Conservation (phyloP, 441 rosid species). For the Lepidium campestre region DNA sequence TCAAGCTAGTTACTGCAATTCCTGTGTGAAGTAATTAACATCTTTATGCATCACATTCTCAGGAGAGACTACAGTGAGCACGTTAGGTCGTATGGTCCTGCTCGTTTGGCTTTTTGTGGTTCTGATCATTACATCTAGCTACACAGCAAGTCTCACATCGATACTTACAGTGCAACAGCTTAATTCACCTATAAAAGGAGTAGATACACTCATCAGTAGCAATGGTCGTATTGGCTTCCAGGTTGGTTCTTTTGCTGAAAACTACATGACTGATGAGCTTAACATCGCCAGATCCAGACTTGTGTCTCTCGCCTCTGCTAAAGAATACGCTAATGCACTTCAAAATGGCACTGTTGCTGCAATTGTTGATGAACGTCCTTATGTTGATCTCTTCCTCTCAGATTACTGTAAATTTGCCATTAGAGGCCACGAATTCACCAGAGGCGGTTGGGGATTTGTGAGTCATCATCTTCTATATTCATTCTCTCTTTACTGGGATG, state of each 20-base stretch:
- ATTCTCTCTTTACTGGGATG: background rate
- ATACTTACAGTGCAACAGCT: conserved; percentile 88
- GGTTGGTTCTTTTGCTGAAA: conserved; percentile 73
- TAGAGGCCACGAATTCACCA: conserved; percentile 80
- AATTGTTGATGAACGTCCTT: conserved; percentile 72
- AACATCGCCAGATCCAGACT: conserved; percentile 65
- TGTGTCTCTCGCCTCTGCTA: conserved; percentile 70
- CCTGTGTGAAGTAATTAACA: background rate
- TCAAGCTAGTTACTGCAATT: conserved; percentile 4
- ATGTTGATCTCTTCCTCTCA: conserved; percentile 75
- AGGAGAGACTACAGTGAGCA: conserved; percentile 82
- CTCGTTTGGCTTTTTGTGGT: conserved; percentile 93
- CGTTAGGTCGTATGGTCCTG: conserved; percentile 75
- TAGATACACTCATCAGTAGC: conserved; percentile 60
- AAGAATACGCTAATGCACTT: conserved; percentile 68
- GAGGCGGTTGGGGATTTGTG: conserved; percentile 92
- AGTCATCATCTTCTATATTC: conserved; percentile 28
- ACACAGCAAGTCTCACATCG: conserved; percentile 96
- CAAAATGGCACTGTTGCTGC: conserved; percentile 71
- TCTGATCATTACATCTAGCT: conserved; percentile 85
- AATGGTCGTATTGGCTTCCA: conserved; percentile 66
- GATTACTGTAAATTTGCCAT: conserved; percentile 61
- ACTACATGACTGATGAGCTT: conserved; percentile 63
- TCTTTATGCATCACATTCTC: conserved; percentile 22
- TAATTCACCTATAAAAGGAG: conserved; percentile 80